Conservation (phyloP, 2,329 filamentous ascomycete genomes). For the Thelonectria rubi region DNA sequence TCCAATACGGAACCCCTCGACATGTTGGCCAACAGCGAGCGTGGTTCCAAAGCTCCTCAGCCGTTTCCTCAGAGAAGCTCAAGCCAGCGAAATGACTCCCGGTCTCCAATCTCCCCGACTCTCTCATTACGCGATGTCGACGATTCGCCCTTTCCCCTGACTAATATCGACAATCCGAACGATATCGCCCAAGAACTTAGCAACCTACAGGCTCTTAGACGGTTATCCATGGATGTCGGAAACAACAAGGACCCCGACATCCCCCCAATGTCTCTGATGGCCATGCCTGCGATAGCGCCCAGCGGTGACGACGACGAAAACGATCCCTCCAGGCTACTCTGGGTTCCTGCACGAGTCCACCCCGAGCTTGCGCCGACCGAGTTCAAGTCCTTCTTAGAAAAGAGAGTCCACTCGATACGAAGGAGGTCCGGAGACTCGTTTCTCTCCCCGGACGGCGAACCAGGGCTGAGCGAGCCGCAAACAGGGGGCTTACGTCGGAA, state of each 20-base stretch:
- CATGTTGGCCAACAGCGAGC: conserved; percentile 46
- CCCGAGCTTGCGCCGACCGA: conserved; percentile 94
- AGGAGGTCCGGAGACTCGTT: conserved; percentile 79
- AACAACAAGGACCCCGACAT: conserved; percentile 78
- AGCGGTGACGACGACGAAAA: conserved; percentile 81
- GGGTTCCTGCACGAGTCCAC: conserved; percentile 94
- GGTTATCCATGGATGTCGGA: conserved; percentile 94
- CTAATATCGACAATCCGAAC: conserved; percentile 88
- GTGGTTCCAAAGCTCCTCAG: conserved; percentile 54
- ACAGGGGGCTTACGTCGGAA: conserved; percentile 78
- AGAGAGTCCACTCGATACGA: conserved; percentile 88
- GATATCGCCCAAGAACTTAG: conserved; percentile 92
- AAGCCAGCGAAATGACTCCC: conserved; percentile 52
- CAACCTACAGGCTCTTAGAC: conserved; percentile 87
- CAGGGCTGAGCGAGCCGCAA: conserved; percentile 63
- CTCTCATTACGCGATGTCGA: conserved; percentile 63
- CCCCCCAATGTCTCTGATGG: conserved; percentile 72
- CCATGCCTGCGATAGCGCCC: conserved; percentile 77
- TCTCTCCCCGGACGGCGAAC: conserved; percentile 64
- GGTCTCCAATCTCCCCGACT: conserved; percentile 61
- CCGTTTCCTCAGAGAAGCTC: conserved; percentile 52
- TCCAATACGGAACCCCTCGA: conserved; percentile 56
- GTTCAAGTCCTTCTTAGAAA: conserved; percentile 96
- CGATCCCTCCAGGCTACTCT: conserved; percentile 88
- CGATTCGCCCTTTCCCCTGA: conserved; percentile 81